Conservation (phyloP, 768 basidiomycete genomes). For the Coprinellus aureogranulatus region DNA sequence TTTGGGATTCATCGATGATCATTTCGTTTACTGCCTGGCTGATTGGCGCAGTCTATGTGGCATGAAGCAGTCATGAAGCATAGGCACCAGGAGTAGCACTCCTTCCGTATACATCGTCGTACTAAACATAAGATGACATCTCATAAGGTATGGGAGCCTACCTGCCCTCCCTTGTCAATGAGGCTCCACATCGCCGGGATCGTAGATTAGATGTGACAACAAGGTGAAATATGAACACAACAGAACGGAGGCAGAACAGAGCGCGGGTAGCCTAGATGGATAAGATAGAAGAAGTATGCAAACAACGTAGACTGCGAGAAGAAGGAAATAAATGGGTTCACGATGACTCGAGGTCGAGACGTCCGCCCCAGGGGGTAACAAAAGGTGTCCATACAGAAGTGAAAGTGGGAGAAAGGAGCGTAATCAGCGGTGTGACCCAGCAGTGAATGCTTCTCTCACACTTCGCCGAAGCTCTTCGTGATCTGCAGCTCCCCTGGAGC, state of each 20-base stretch:
- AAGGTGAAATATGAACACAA: slow-evolving; percentile 1
- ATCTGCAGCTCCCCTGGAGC: slow-evolving; percentile 59
- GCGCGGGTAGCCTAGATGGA: neutral
- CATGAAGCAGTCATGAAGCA: too few relatives aligned
- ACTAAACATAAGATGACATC: neutral
- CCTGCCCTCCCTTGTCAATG: neutral
- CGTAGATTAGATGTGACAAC: neutral
- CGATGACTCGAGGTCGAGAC: slow-evolving; percentile 14
- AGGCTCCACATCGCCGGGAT: neutral
- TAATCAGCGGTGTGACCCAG: slow-evolving; percentile 54
- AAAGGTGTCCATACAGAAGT: slow-evolving; percentile 13
- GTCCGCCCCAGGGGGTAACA: slow-evolving; percentile 3
- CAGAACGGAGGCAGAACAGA: neutral
- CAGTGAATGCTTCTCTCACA: slow-evolving; percentile 78
- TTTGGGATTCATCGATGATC: neutral
- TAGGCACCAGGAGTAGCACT: too few relatives aligned
- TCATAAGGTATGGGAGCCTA: neutral
- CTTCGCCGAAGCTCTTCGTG: slow-evolving; percentile 80
- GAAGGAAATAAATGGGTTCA: slow-evolving; percentile 11
- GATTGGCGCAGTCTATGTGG: too few relatives aligned
- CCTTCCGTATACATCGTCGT: neutral
- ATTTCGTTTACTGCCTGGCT: too few relatives aligned
- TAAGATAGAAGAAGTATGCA: neutral
- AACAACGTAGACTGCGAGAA: neutral
- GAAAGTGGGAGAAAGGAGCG: slow-evolving; percentile 13